Evolutionary conservation across 2,329 filamentous ascomycete species (phyloP), one percentile per base, ranked within the genome.

Genomic region (Aspergillus ochraceoroseus): DNA sequence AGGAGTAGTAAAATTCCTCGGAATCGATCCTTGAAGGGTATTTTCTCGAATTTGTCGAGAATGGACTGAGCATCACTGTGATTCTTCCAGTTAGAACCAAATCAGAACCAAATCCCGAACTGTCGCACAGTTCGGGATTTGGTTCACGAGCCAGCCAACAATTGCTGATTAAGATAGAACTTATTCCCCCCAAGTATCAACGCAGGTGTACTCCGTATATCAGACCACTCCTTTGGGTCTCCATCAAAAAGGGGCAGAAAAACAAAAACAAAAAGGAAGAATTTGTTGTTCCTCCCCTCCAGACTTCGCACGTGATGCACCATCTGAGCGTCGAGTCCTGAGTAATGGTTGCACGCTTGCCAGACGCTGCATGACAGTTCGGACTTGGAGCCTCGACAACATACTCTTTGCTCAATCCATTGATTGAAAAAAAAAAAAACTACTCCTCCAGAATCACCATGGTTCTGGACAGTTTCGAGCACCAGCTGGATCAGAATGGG

Each of bases 91-190:
- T 38, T 9, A 38, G 30, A 13, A 19, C 34, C 14, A 36, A 33
- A 25, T 13, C 22, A 31, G 19, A 32, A 44, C 30, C 60, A 64
- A 63, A 63, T 56, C 61, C 61, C 60, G 60, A 56, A 39, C 30
- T n/a, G n/a, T 37, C 39, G 41, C 35, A 48, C 42, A 39, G 40
- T 38, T 57, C 61, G 61, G 61, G 61, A 60, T 64, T 62, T 64
- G 61, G 35, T 39, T 44, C 41, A 25, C 31, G 44, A 40, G 43
- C 46, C 43, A 32, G 43, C 44, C 42, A 38, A 30, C 26, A 32
- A 51, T 51, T 48, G 52, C 56, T 57, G 59, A 58, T 52, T 62
- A 53, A 58, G 51, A 56, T 44, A 23, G 38, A 18, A 14, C 40
- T 34, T 29, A 32, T 51, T 41, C 46, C 42, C 43, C 42, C 43